Percentiles rank a stretch among this genome's conserved stretches.
These are phyloP conservation scores for Gynochthodes officinalis DNA, from an alignment of 257 asterid genomes.

Conservation along the genomic window DNA sequence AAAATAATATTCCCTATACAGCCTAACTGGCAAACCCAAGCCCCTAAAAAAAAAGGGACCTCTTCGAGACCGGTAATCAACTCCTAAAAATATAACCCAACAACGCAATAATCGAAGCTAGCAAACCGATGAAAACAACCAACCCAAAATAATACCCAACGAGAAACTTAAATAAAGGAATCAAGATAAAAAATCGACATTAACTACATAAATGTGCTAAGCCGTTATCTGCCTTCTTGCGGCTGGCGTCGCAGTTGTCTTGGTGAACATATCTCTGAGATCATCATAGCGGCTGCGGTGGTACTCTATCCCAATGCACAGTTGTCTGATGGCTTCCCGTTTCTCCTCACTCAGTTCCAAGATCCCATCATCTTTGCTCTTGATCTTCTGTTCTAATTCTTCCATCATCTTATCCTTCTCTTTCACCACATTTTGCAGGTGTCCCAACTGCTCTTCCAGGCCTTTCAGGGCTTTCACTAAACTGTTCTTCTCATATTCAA, in stretches of 20 bases:
- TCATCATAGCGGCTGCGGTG: slow-evolving; percentile 62
- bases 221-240: slow-evolving; percentile 46
- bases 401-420: slow-evolving; percentile 47
- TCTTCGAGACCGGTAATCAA: no score
- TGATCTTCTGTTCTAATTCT: slow-evolving; percentile 43
- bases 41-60: not conserved
- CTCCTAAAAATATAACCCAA: no score
- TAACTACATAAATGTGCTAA: slow-evolving; percentile 16
- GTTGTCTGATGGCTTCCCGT: slow-evolving; percentile 73
- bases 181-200: not conserved
- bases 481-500: slow-evolving; percentile 39
- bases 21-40: slow-evolving; percentile 12
- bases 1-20: slow-evolving; percentile 24
- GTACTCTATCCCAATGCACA: slow-evolving; percentile 76
- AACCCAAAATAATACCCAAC: not conserved
- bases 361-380: slow-evolving; percentile 54
- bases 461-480: slow-evolving; percentile 32
- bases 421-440: slow-evolving; percentile 33
- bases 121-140: no score
- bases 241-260: slow-evolving; percentile 29
- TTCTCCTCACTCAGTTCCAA: slow-evolving; percentile 68
- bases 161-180: no score
- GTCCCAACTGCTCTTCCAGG: slow-evolving; percentile 41
- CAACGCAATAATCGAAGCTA: no score
- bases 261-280: slow-evolving; percentile 50